Evolutionary conservation across 192 early-diverging fungal genomes (phyloP), one percentile per base, ranked within the genome.

Genomic region (Podila minutissima): DNA sequence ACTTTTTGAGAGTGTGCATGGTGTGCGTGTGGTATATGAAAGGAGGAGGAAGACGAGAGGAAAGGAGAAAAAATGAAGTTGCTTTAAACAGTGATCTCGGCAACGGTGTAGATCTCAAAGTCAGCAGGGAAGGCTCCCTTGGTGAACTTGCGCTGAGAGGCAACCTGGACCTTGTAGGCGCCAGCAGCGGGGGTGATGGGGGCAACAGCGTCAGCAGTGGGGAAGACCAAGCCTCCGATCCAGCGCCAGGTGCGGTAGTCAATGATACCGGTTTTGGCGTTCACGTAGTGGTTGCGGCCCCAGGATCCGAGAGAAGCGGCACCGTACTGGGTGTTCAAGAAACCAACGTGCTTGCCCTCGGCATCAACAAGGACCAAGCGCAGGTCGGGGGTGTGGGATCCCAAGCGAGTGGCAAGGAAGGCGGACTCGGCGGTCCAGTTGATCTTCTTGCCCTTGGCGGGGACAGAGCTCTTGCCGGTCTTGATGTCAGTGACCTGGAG

Each of bases 181-280:
- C 53, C 53, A 22, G 53, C 53, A 26, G 53, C 20, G 24, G 53
- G 53, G 53, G n/a, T 22, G 53, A 55, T 24, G 22, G 53, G 53
- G 8, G 53, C 11, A 10, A 5, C 24, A 22, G 53, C 53, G 9
- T 55, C 53, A 26, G n/a, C 53, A 2, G 53, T 55, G 24, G 53
- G n/a, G 24, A 55, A 55, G 53, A 55, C 53, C 53, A 10, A 24
- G 53, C 53, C 53, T 55, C 24, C 53, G 20, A 55, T 11, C 53
- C 53, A 55, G 53, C 24, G n/a, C 53, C 53, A 55, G 53, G 53
- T 55, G 22, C 53, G 53, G 53, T 55, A 55, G n/a, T 55, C 53
- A 17, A 24, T n/a, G 2, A 0, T 55, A 0, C 19, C 4, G 22
- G 20, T 55, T 9, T 26, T 24, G 53, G 53, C 0, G 22, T 24